phyloP scores from a whole-genome alignment of 176 grass and related monocot species.

The Carex parvula region DNA sequence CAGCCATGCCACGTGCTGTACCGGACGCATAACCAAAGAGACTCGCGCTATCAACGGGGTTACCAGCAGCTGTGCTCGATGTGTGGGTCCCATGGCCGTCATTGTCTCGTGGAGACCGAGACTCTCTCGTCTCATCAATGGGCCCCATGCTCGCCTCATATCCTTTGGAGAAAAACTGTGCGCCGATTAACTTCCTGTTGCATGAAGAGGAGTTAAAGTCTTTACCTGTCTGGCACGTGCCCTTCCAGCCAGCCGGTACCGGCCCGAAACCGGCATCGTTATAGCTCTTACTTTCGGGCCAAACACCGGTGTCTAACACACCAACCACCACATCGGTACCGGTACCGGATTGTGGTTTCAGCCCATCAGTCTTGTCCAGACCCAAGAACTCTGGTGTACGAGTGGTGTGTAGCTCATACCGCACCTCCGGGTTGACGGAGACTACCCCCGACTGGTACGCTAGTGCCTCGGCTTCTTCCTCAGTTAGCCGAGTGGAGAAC shows the following conservation, averaged over 20 bases:
- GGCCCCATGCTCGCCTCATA: conserved; percentile 85
- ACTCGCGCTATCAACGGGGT: conserved; percentile 34
- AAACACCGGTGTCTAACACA: conserved; percentile 71
- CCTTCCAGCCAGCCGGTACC: conserved; percentile 64
- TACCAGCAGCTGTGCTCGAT: conserved; percentile 57
- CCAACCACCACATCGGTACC: conserved; percentile 68
- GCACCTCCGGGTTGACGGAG: conserved; percentile 55
- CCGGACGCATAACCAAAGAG: conserved; percentile 73
- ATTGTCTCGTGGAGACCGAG: conserved; percentile 56
- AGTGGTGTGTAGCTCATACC: conserved; percentile 81
- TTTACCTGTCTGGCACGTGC: conserved; percentile 38
- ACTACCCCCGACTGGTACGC: conserved; percentile 37
- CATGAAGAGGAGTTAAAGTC: conserved; percentile 54
- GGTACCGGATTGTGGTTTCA: conserved; percentile 49
- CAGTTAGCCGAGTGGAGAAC: conserved; percentile 69
- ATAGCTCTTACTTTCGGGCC: conserved; percentile 88
- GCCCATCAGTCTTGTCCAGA: conserved; percentile 28
- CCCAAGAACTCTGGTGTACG: conserved; percentile 92
- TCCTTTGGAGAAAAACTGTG: conserved; percentile 58
- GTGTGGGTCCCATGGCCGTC: conserved; percentile 92
- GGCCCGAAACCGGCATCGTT: conserved; percentile 51
- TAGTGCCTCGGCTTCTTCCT: conserved; percentile 42
- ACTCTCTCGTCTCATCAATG: conserved; percentile 57
- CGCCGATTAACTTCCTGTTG: conserved; percentile 82
- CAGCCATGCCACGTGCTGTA: conserved; percentile 86